Evolutionary conservation across 2,329 filamentous ascomycete species (phyloP), one percentile per base, ranked within the genome.

Genomic region (Plectosphaerella plurivora): DNA sequence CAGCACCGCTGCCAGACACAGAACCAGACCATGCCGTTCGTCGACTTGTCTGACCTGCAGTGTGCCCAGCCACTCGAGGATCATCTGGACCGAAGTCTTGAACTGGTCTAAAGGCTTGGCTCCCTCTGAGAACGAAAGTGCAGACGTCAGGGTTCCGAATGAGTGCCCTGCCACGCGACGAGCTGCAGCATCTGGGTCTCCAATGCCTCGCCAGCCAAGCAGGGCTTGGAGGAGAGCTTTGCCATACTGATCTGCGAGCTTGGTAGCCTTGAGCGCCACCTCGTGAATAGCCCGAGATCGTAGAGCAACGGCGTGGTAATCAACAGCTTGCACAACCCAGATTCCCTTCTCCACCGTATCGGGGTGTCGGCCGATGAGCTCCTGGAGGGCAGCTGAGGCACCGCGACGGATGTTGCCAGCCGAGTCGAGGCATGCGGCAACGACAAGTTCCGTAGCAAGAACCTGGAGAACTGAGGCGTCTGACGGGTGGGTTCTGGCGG

Each of bases 251-350:
- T 73, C 61, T 28, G 84, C 82, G 5, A 97, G 71, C n/a, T 71
- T 73, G 0, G 89, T 83, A 1, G 88, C 87, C 37, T 79, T 78
- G 12, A 83, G 72, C 0, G 89, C 85, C 11, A 97, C 90, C 46
- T 92, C 83, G 41, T 84, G 79, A 61, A 96, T 86, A 4, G 92
- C 93, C 58, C 89, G 82, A 15, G 88, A 87, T 22, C 93, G 82
- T n/a, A 95, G 79, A 3, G 94, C 93, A 18, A 99, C 91, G 37
- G 90, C 83, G 65, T 96, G 91, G 63, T 97, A 99, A 64, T 99
- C 94, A 1, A 97, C 89, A 2, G 83, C 81, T 64, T 97, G 94
- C 0, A 97, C 91, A 2, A 97, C 78, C 42, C 83, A 71, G 52
- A 99, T 97, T 0, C 93, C 94, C 61, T 91, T 77, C 15, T 80